These are phyloP conservation scores for Phlebiopsis flavidoalba DNA, from an alignment of 768 basidiomycete species.

Conservation along the genomic window DNA sequence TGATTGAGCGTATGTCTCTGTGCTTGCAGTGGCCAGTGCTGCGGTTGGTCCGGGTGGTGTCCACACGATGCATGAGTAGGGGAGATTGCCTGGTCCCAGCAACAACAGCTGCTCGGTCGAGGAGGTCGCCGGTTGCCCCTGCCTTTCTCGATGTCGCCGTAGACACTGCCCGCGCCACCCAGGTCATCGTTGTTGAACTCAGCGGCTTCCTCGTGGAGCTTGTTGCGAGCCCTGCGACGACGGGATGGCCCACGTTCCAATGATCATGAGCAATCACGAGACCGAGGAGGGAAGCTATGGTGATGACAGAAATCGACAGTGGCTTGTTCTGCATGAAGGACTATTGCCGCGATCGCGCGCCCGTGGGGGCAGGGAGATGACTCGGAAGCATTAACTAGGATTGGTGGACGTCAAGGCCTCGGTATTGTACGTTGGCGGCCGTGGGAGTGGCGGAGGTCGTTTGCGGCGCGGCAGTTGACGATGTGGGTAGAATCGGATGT, in stretches of 20 bases:
- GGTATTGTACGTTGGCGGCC: not conserved
- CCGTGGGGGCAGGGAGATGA: slow-evolving; percentile 24
- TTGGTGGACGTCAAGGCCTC: not conserved
- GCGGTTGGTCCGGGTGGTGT: not conserved
- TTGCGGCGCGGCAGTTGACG: slow-evolving; percentile 6
- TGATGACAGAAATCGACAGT: slow-evolving; percentile 56
- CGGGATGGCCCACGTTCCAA: slow-evolving; percentile 43
- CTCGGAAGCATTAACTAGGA: slow-evolving; percentile 15
- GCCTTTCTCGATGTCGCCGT: slow-evolving; percentile 16
- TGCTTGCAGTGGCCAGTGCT: not conserved
- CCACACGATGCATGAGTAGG: not conserved
- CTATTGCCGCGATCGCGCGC: slow-evolving; percentile 21
- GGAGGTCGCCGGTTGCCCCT: not conserved
- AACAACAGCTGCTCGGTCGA: not conserved
- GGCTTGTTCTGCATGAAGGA: slow-evolving; percentile 62
- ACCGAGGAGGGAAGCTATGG: slow-evolving; percentile 40
- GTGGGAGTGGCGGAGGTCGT: not conserved
- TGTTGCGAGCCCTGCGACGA: slow-evolving; percentile 41
- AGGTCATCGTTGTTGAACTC: slow-evolving; percentile 19
- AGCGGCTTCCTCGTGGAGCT: slow-evolving; percentile 19
- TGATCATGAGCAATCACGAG: slow-evolving; percentile 38
- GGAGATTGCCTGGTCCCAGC: not conserved
- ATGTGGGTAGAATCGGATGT: not conserved
- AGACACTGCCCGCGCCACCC: slow-evolving; percentile 1
- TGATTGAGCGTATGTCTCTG: not conserved